Evolutionary conservation across 73 alveolate species (phyloP).

Genomic region (Blepharisma japonicum): DNA sequence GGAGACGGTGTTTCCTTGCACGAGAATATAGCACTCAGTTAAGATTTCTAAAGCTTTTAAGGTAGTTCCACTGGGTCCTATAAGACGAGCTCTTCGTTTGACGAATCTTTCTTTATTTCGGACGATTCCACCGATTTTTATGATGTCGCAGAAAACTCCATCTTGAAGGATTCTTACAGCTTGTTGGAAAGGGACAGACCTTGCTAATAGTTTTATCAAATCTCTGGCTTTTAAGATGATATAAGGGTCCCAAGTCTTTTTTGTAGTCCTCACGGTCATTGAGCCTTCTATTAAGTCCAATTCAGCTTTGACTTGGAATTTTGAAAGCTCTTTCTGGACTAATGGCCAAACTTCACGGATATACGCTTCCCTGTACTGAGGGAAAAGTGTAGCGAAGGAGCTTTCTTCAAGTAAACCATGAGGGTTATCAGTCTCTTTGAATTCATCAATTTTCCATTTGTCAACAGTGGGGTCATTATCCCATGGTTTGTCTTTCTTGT

Average conservation of each 20-base stretch:
- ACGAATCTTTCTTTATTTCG: conserved; percentile 95
- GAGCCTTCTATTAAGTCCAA: conserved; percentile 97
- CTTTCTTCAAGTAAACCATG: conserved; percentile 85
- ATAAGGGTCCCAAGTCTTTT: conserved; percentile 98
- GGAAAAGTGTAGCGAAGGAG: conserved; percentile 98
- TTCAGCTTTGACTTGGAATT: conserved; percentile 85
- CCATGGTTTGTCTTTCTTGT: conserved; percentile 95
- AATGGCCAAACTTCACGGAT: conserved; percentile 65
- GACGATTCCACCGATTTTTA: conserved; percentile 93
- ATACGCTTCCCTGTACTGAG: conserved; percentile 97
- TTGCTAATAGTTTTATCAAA: conserved; percentile 90
- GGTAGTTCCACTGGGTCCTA: conserved; percentile 99
- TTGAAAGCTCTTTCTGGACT: conserved; percentile 44
- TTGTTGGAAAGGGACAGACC: conserved; percentile 97
- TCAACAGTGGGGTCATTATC: conserved; percentile 97
- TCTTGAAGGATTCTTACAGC: conserved; percentile 74
- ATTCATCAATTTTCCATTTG: conserved; percentile 88
- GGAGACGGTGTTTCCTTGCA: conserved; percentile 99
- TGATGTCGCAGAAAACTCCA: conserved; percentile 93
- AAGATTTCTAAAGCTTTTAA: conserved; percentile 92
- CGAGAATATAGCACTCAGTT: conserved; percentile 93
- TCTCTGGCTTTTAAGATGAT: conserved; percentile 97
- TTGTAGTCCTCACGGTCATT: conserved; percentile 95
- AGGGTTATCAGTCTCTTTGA: conserved; percentile 91
- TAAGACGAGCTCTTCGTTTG: conserved; percentile 97